Evolutionary conservation across 352 stramenopile genomes (phyloP), one percentile per base, ranked within the genome.

Genomic region (Phytophthora constricta): DNA sequence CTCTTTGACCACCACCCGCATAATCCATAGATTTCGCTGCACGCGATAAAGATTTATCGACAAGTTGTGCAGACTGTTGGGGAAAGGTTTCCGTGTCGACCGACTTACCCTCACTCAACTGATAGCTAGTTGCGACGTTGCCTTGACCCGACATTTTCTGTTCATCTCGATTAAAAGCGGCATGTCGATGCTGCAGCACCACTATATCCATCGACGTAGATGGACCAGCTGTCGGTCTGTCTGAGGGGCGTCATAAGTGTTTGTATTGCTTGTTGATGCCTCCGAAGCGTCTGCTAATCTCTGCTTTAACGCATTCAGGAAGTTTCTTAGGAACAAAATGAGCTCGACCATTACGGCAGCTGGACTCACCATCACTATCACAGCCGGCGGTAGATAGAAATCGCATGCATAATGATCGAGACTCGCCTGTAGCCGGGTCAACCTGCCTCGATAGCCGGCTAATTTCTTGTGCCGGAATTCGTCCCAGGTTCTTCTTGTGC

Each of bases 301-400:
- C 31, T 37, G 31, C 13, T 37, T 37, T 37, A 13, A 37, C 31
- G 31, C 31, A 37, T 7, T 37, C 31, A 37, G 31, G 31, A 13
- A 37, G 13, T 13, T 1, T 37, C 31, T 51, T 31, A 1, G 53
- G 53, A 41, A 61, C 41, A 25, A 61, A 51, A 20, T 61, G 53
- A 23, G 16, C 53, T 17, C 20, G 53, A 26, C 22, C 53, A 11
- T 11, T 37, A 13, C 0, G 7, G 20, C 53, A 37, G 13, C 7
- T 51, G 19, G 25, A 27, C 0, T 37, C 31, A 11, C 31, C 31
- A 13, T 11, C 31, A 10, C 17, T 48, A 5, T 22, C 16, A 1
- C 25, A 61, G 4, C 41, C 39, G 31, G 14, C 25, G 0, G 28
- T 52, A 2, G 53, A 43, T 13, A 61, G n/a, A n/a, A 31, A 51